These are phyloP conservation scores for Gynochthodes officinalis DNA, from an alignment of 257 asterid genomes.

Conservation along the genomic window DNA sequence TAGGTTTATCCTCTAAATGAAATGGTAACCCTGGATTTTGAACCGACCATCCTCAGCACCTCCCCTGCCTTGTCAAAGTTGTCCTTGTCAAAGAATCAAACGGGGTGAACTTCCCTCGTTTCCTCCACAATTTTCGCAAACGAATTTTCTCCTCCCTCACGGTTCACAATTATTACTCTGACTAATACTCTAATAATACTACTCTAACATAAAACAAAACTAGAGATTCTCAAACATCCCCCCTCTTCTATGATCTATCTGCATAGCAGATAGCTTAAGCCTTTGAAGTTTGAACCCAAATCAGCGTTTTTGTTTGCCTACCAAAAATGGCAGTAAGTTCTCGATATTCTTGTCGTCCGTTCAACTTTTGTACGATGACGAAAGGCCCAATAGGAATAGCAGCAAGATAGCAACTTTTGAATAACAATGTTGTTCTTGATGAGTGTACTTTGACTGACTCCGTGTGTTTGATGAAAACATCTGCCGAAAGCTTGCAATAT, in stretches of 20 bases:
- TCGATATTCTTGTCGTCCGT: neutral
- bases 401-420: neutral
- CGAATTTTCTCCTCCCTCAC: conserved; percentile 20
- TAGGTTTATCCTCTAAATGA: too few relatives aligned
- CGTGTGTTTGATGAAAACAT: neutral
- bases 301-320: conserved; percentile 8
- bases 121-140: conserved; percentile 33
- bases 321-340: conserved; percentile 54
- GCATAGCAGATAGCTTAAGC: neutral
- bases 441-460: neutral
- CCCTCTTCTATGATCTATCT: conserved; percentile 6
- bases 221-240: neutral
- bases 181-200: too few relatives aligned
- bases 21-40: too few relatives aligned
- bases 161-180: neutral
- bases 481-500: neutral
- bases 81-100: too few relatives aligned
- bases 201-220: neutral
- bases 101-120: conserved; percentile 33
- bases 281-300: conserved; percentile 6
- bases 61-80: conserved; percentile 37
- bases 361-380: neutral
- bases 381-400: neutral
- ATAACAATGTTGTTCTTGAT: conserved; percentile 11
- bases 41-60: too few relatives aligned